Conservation (phyloP, 2,329 filamentous ascomycete genomes). For the Neobulgaria alba region DNA sequence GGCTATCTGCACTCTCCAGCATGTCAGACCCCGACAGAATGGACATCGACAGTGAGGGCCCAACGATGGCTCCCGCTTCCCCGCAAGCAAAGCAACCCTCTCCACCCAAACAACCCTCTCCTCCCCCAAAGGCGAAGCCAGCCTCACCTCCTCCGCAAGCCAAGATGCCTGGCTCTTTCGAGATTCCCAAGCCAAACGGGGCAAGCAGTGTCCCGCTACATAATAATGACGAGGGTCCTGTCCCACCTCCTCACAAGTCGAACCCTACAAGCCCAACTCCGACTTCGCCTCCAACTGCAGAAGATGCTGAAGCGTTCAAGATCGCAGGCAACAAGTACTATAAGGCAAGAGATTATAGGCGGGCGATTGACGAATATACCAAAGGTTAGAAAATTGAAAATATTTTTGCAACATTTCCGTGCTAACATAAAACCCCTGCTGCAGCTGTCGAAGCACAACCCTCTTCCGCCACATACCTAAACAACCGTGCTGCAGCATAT, state of each 20-base stretch:
- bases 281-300: constrained; percentile 33
- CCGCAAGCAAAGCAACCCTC: constrained; percentile 27
- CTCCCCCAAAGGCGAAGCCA: constrained; percentile 14
- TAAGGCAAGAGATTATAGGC: constrained; percentile 83
- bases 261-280: constrained; percentile 50
- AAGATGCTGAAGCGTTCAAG: constrained; percentile 89
- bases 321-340: constrained; percentile 91
- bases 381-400: constrained; percentile 55
- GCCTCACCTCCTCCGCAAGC: constrained; percentile 15
- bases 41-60: constrained; percentile 64
- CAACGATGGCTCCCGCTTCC: constrained; percentile 40
- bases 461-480: constrained; percentile 78
- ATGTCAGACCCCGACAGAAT: constrained; percentile 52
- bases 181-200: constrained; percentile 37
- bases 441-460: constrained; percentile 83
- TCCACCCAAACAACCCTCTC: constrained; percentile 28
- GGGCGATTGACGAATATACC: constrained; percentile 86
- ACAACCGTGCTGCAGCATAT: constrained; percentile 89
- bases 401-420: not conserved
- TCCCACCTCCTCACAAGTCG: constrained; percentile 64
- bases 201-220: constrained; percentile 27
- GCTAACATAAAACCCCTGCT: constrained; percentile 8
- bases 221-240: constrained; percentile 40
- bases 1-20: constrained; percentile 59
- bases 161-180: constrained; percentile 35